A percentile compares a stretch with the other conserved stretches of the same genome.
Evolutionary conservation across 345 rosid species (phyloP).

Genomic region (Geranium brycei): DNA sequence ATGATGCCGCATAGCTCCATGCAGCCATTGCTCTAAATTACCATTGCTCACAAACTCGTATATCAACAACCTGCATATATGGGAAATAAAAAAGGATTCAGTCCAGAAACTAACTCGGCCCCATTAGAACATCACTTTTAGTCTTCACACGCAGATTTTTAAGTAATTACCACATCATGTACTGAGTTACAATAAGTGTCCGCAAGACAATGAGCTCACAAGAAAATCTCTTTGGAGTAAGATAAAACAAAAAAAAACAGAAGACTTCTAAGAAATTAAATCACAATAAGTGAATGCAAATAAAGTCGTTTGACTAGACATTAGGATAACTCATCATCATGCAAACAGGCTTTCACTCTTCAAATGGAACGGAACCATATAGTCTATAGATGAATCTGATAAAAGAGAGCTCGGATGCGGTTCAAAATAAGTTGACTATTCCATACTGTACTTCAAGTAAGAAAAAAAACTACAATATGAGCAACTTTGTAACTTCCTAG

Average conservation of each 20-base stretch:
- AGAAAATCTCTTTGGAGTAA: too few species aligned
- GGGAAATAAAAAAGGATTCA: background rate
- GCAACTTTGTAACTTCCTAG: background rate
- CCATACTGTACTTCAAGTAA: background rate
- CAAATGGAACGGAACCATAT: background rate
- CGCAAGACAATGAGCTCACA: too few species aligned
- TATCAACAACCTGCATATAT: constrained; percentile 20
- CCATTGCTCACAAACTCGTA: constrained; percentile 39
- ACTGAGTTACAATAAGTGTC: too few species aligned
- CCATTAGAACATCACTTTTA: too few species aligned
- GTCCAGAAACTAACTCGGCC: too few species aligned
- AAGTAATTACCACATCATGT: too few species aligned
- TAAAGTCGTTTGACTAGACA: background rate
- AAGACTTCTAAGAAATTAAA: too few species aligned
- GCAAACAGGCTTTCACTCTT: background rate
- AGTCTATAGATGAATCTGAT: too few species aligned
- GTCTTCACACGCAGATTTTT: too few species aligned
- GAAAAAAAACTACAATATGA: background rate
- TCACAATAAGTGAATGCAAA: background rate
- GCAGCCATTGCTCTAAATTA: constrained; percentile 44
- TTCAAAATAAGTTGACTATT: too few species aligned
- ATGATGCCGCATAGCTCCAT: constrained; percentile 41
- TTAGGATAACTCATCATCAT: background rate
- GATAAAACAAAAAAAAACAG: too few species aligned
- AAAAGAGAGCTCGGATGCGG: background rate